phyloP scores from a whole-genome alignment of 1,139 yeast genomes.

The Meyerozyma athensensis region DNA sequence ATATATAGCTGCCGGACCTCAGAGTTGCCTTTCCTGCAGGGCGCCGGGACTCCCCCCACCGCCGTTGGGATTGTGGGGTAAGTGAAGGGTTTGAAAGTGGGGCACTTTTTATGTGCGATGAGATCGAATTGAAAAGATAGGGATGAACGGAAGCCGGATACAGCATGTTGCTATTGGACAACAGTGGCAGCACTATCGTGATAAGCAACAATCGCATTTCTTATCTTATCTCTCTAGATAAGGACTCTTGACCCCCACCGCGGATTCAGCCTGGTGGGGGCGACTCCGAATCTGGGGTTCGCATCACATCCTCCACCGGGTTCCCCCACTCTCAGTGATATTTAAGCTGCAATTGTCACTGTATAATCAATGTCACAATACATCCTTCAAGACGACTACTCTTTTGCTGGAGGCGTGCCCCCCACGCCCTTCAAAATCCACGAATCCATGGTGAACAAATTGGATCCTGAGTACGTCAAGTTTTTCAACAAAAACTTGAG shows the following conservation, averaged over 20 bases:
- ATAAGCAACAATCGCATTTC: too few species aligned
- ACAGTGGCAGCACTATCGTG: too few species aligned
- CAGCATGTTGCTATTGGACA: too few species aligned
- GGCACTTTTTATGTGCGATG: neutral
- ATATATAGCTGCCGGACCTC: too few species aligned
- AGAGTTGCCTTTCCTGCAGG: too few species aligned
- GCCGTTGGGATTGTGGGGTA: neutral
- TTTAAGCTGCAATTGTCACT: conserved; percentile 10
- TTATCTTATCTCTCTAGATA: neutral
- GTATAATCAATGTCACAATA: conserved; percentile 7
- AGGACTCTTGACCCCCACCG: neutral
- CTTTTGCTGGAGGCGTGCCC: conserved; percentile 22
- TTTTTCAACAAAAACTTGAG: conserved; percentile 28
- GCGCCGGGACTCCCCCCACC: conserved; percentile 1
- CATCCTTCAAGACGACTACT: conserved; percentile 15
- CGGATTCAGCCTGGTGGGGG: neutral
- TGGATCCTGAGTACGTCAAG: conserved; percentile 33
- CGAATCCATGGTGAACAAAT: conserved; percentile 17
- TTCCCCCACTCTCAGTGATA: conserved; percentile 7
- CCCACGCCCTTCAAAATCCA: conserved; percentile 23
- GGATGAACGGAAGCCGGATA: too few species aligned
- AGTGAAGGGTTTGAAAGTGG: neutral
- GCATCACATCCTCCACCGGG: neutral
- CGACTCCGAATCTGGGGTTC: neutral
- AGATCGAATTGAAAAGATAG: too few species aligned